Evolutionary conservation across 129 eudicot genomes (phyloP).

Genomic region (Dittrichia graveolens): DNA sequence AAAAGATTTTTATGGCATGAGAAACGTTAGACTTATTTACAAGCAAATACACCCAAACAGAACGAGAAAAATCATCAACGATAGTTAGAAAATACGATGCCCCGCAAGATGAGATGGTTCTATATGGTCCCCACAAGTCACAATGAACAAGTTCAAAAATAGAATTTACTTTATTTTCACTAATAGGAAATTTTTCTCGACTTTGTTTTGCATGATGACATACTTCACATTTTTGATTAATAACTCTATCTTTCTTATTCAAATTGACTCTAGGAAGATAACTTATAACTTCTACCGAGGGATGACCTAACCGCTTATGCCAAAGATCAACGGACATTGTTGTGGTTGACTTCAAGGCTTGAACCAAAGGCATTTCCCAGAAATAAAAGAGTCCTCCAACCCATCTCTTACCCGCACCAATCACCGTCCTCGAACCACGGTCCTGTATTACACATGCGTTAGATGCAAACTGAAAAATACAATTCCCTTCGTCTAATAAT

Average conservation of each 20-base stretch:
- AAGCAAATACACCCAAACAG: constrained; percentile 19
- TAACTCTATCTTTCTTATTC: background rate
- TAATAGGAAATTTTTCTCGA: background rate
- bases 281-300: background rate
- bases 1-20: background rate
- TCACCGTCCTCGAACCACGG: background rate
- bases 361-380: background rate
- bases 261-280: background rate
- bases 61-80: constrained; percentile 25
- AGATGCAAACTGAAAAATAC: background rate
- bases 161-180: background rate
- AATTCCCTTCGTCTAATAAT: background rate
- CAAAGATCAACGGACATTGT: background rate
- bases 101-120: background rate
- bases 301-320: constrained; percentile 13
- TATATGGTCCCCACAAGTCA: constrained; percentile 8
- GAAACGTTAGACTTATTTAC: constrained; percentile 4
- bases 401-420: constrained; percentile 18
- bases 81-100: constrained; percentile 5
- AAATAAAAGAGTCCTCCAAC: background rate
- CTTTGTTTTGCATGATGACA: constrained; percentile 3
- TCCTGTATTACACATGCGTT: constrained; percentile 11
- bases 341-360: background rate
- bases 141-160: constrained; percentile 3
- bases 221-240: background rate